Conservation (phyloP, 768 basidiomycete species). For the Lentinus tigrinus region DNA sequence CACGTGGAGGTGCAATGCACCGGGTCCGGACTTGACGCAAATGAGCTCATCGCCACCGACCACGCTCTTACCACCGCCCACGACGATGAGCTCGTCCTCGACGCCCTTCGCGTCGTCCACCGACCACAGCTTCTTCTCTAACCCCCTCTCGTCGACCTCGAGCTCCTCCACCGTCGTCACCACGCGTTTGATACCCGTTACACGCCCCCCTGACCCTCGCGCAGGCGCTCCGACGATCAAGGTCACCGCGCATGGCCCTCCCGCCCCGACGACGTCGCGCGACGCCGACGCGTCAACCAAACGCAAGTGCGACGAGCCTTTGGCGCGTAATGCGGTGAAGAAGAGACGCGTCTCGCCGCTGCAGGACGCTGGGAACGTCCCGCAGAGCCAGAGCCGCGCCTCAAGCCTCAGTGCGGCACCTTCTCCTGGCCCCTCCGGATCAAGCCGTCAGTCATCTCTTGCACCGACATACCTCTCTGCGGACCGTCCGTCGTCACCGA, state of each 20-base stretch:
- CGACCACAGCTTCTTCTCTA: constrained; percentile 33
- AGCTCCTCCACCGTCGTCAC: constrained; percentile 26
- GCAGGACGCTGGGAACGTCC: neutral
- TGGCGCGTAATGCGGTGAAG: constrained; percentile 14
- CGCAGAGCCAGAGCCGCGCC: constrained; percentile 21
- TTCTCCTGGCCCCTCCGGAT: constrained; percentile 4
- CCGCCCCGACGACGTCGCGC: constrained; percentile 16
- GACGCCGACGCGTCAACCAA: constrained; percentile 9
- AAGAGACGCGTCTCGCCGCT: constrained; percentile 24
- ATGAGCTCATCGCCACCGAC: constrained; percentile 14
- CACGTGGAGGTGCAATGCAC: neutral
- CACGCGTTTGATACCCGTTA: constrained; percentile 30
- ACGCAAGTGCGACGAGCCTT: constrained; percentile 18
- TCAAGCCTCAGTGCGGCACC: constrained; percentile 12
- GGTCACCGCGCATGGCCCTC: constrained; percentile 22
- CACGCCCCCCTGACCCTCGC: constrained; percentile 5
- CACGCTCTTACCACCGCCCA: constrained; percentile 9
- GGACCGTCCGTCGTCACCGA: constrained; percentile 52
- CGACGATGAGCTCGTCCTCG: constrained; percentile 17
- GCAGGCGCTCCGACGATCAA: constrained; percentile 20
- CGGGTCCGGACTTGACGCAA: neutral
- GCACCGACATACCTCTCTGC: constrained; percentile 21
- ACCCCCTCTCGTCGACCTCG: constrained; percentile 21
- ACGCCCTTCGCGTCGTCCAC: constrained; percentile 17
- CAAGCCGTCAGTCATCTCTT: constrained; percentile 12